Base-by-base conservation (phyloP, 2,329 filamentous ascomycete genomes). In the Coniochaeta sp. region DNA sequence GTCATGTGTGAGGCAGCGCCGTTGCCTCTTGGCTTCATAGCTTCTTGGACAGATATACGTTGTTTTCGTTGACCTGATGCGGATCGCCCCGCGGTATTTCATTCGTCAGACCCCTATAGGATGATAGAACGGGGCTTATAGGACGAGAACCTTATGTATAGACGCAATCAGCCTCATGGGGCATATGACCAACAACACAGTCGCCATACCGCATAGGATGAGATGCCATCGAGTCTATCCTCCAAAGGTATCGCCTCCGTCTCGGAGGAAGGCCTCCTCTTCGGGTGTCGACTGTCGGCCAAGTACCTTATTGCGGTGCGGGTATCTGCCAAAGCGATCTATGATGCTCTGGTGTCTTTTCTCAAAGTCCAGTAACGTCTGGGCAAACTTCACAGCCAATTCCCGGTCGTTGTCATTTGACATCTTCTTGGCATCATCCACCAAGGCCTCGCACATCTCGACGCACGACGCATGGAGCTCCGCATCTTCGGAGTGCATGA, bases 401-500 rank as follows among this genome's bases (percentile, higher is more conserved):
- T 62, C 26, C 10, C 9, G 16, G 17, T 19, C 62, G 32, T 69
- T 64, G 3, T 66, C 66, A 5, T 65, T 64, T 42, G 30, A 30
- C 66, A 62, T 62, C 68, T 63, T 26, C 68, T 62, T 4, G 64
- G 58, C 34, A 69, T 70, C 30, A 52, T 63, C 44, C 62, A 58
- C 60, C 22, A 70, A 64, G 28, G 69, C 69, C 6, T 59, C 66
- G 12, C 72, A 59, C 19, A 72, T 64, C 8, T 65, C 62, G 1
- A 66, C 58, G 22, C 70, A 64, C 17, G 67, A 52, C 12, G 75
- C 65, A 61, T 81, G 80, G 4, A 72, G 70, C 2, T 66, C 62
- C 2, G 75, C 55, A n/a, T 75, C 66, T 65, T 82, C 80, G 0
- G 75, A 77, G 63, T 84, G 81, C 71, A 79, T 74, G 3, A 83